Percentiles rank a stretch among this genome's conserved stretches.
These are phyloP conservation scores for Beauveria caledonica DNA, from an alignment of 2,329 filamentous ascomycete genomes.

Conservation along the genomic window DNA sequence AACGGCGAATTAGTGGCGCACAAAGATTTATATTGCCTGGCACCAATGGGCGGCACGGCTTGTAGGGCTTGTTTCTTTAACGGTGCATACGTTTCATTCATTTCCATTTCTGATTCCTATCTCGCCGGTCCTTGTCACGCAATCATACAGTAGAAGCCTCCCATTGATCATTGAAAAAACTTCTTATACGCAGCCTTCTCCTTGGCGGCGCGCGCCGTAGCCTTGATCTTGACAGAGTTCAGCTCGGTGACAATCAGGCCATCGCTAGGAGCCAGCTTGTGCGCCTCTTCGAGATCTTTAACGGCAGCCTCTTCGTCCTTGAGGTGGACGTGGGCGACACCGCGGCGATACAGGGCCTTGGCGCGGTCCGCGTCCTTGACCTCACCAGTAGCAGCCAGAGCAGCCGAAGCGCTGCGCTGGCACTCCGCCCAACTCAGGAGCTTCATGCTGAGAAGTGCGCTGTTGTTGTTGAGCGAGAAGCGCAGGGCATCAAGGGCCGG, in stretches of 20 bases:
- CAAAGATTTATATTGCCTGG: background rate
- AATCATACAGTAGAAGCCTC: background rate
- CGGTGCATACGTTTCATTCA: background rate
- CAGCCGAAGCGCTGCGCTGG: constrained; percentile 60
- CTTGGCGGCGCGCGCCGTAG: constrained; percentile 67
- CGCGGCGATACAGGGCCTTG: constrained; percentile 83
- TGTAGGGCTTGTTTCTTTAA: background rate
- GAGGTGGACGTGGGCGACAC: constrained; percentile 61
- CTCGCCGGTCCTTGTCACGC: background rate
- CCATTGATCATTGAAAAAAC: constrained; percentile 62
- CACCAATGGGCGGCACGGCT: background rate
- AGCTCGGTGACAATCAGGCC: constrained; percentile 68
- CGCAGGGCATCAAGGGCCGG: constrained; percentile 63
- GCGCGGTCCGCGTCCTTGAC: constrained; percentile 70
- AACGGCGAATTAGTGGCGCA: background rate
- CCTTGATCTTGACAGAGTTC: constrained; percentile 65
- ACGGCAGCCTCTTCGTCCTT: constrained; percentile 82
- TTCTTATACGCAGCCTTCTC: constrained; percentile 91
- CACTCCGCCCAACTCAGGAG: constrained; percentile 63
- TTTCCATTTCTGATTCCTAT: background rate
- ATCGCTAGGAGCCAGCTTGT: constrained; percentile 67
- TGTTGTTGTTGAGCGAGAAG: constrained; percentile 82
- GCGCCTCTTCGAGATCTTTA: constrained; percentile 66
- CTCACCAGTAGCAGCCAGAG: constrained; percentile 58
- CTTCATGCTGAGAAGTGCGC: constrained; percentile 79